Conservation (phyloP, 2,329 filamentous ascomycete genomes). For the Sphaceloma murrayae region DNA sequence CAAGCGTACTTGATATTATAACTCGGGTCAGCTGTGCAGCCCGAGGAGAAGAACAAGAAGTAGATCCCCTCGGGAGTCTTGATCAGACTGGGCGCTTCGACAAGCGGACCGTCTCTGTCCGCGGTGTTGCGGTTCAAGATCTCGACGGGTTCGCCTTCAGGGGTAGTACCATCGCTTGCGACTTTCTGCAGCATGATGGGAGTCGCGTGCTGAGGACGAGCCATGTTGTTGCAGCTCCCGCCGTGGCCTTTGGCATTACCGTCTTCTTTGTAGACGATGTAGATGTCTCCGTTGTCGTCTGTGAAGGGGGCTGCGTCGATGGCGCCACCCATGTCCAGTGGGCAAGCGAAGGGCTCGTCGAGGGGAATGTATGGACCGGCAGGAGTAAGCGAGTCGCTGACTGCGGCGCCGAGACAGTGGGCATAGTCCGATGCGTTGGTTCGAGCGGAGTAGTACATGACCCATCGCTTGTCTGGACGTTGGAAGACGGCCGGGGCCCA, state of each 20-base stretch:
- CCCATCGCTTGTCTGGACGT: constrained; percentile 24
- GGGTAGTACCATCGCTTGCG: constrained; percentile 24
- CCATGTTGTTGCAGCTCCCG: constrained; percentile 27
- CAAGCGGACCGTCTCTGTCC: constrained; percentile 27
- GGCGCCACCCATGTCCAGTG: constrained; percentile 25
- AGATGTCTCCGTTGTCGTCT: constrained; percentile 24
- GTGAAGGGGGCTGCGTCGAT: constrained; percentile 28
- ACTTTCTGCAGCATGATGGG: constrained; percentile 30
- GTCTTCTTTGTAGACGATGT: constrained; percentile 29
- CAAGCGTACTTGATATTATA: constrained; percentile 31
- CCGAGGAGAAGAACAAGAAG: constrained; percentile 31
- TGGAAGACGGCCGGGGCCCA: constrained; percentile 29
- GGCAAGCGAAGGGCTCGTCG: constrained; percentile 24
- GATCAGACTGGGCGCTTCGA: constrained; percentile 29
- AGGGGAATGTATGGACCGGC: constrained; percentile 26
- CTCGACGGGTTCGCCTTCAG: constrained; percentile 20
- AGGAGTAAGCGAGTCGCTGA: constrained; percentile 22
- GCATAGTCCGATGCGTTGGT: constrained; percentile 15
- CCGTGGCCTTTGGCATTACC: constrained; percentile 29
- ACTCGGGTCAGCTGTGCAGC: constrained; percentile 25
- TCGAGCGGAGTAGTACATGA: constrained; percentile 30
- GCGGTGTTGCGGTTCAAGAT: constrained; percentile 25
- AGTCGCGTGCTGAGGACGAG: constrained; percentile 22
- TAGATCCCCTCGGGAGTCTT: constrained; percentile 25
- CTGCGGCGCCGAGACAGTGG: constrained; percentile 29